Evolutionary conservation across 106 monocot species (phyloP), one percentile per base, ranked within the genome.

Genomic region (Amphibolis antarctica): DNA sequence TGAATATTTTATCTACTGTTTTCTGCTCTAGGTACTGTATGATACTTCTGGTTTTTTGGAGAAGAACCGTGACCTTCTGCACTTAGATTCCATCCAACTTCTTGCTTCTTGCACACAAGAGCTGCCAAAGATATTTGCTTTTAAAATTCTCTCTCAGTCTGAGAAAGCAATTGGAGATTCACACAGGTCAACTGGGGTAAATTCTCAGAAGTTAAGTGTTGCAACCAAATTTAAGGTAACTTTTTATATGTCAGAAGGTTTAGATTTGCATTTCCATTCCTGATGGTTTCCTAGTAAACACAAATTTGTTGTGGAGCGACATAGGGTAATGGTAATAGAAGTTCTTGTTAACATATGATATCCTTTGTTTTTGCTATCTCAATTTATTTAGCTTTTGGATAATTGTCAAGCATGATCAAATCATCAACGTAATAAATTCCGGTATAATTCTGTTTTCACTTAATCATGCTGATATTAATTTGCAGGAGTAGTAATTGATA

Each of bases 191-290:
- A 79, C 71, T 66, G 86, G 54, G 24, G 86, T 77, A 28, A 89
- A 89, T 78, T 83, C 81, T 22, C 94, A 94, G 66, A 90, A 86
- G 73, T 76, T 86, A 6, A 98, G 96, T 72, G 96, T 98, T 65
- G 87, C 86, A 9, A 87, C 80, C 28, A 98, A 98, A 62, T 98
- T 98, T 59, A 98, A 98, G 85, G 96, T 91, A 80, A 64, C 42
- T 54, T 15, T 25, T 44, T 28, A 15, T 14, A 13, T 26, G 11
- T 18, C 57, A 57, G 14, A 12, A 5, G 14, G 0, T 29, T 15
- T 25, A 28, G 57, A 15, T 26, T 27, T 57, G 48, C 10, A 17
- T 49, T 49, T 12, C 15, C 48, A 17, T n/a, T 0, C 3, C 17
- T 49, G 48, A 49, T 17, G 48, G n/a, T 5, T 49, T 49, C 48